These are phyloP conservation scores for Penicillium chermesinum DNA, from an alignment of 495 filamentous ascomycete species.

Conservation along the genomic window DNA sequence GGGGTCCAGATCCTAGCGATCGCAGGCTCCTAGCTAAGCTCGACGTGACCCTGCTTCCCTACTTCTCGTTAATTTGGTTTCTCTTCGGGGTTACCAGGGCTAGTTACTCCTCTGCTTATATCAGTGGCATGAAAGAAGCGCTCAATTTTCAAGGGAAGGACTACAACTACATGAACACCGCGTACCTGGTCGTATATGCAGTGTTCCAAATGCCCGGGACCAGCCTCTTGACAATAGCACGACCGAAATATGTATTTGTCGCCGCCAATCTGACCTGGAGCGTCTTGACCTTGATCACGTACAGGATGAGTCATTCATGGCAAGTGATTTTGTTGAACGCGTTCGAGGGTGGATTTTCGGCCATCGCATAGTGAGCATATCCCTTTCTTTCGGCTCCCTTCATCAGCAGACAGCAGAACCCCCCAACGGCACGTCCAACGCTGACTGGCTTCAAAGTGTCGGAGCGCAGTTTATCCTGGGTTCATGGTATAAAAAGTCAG, in stretches of 20 bases:
- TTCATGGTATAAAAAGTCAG: conserved; percentile 27
- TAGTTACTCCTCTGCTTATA: conserved; percentile 36
- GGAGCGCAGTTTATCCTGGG: conserved; percentile 28
- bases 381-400: background rate
- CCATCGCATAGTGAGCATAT: conserved; percentile 28
- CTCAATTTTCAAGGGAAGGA: conserved; percentile 32
- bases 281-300: conserved; percentile 29
- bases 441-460: conserved; percentile 16
- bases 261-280: conserved; percentile 31
- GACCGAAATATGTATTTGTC: conserved; percentile 34
- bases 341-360: conserved; percentile 32
- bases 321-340: conserved; percentile 33
- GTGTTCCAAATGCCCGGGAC: conserved; percentile 37
- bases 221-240: conserved; percentile 25
- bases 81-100: conserved; percentile 33
- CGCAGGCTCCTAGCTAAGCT: conserved; percentile 28
- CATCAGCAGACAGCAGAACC: background rate
- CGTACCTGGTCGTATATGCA: conserved; percentile 33
- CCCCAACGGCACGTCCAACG: too few species aligned
- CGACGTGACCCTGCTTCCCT: conserved; percentile 29
- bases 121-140: conserved; percentile 35
- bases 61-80: conserved; percentile 35
- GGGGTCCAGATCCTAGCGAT: conserved; percentile 24
- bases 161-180: conserved; percentile 37
- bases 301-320: conserved; percentile 30